Evolutionary conservation across 169 alveolate genomes (phyloP).

Genomic region (Plasmodium inui): DNA sequence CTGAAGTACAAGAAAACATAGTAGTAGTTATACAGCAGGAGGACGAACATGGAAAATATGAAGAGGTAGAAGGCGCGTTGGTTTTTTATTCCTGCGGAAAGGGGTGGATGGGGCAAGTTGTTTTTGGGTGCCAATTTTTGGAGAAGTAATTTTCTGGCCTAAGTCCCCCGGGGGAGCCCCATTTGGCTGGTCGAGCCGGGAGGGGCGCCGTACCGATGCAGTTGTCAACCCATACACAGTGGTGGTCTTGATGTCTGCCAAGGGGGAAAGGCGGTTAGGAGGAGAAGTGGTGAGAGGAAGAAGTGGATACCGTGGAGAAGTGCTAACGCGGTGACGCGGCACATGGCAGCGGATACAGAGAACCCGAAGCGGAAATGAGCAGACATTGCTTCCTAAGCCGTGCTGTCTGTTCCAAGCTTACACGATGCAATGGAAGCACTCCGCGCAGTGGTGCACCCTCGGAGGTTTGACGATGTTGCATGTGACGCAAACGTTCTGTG

Average conservation of each 20-base stretch:
- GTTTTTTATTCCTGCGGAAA: constrained; percentile 77
- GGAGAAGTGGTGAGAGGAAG: background rate
- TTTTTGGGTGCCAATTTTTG: background rate
- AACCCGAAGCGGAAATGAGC: background rate
- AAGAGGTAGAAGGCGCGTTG: constrained; percentile 80
- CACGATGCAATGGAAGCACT: constrained; percentile 87
- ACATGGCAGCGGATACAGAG: background rate
- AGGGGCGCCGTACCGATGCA: constrained; percentile 89
- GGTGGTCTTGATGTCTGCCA: constrained; percentile 93
- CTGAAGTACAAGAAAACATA: constrained; percentile 59
- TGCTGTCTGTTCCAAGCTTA: constrained; percentile 12
- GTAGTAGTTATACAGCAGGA: constrained; percentile 54
- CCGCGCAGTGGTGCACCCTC: constrained; percentile 89
- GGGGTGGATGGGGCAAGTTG: constrained; percentile 80
- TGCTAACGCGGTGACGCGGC: background rate
- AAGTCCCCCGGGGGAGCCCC: constrained; percentile 56
- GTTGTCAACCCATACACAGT: constrained; percentile 97
- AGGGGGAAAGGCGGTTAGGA: background rate
- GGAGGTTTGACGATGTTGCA: constrained; percentile 86
- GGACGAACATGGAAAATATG: constrained; percentile 69
- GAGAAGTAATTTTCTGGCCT: background rate
- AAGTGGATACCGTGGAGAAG: background rate
- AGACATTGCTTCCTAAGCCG: background rate
- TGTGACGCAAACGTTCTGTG: constrained; percentile 88
- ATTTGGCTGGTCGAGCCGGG: too few species aligned